These are phyloP conservation scores for Cystofilobasidium capitatum DNA, from an alignment of 768 basidiomycete genomes.

Conservation along the genomic window DNA sequence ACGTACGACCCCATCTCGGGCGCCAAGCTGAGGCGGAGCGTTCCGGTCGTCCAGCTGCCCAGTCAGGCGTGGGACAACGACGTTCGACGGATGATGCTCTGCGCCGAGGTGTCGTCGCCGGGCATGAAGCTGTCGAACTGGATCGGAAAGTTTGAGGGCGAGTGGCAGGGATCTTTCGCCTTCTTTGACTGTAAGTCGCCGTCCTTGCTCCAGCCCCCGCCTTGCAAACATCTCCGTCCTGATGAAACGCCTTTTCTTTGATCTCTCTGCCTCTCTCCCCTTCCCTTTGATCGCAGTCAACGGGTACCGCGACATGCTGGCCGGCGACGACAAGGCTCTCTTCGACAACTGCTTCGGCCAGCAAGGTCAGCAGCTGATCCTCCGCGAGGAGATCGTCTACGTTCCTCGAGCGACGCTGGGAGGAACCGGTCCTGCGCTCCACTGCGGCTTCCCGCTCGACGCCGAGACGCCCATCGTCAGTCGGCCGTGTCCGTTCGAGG, in stretches of 20 bases:
- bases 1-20: conserved; percentile 9
- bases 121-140: conserved; percentile 11
- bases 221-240: no score
- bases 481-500: conserved; percentile 16
- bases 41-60: conserved; percentile 8
- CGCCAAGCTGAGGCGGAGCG: background rate
- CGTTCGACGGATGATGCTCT: conserved; percentile 7
- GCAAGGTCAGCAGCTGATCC: conserved; percentile 16
- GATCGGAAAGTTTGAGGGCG: conserved; percentile 17
- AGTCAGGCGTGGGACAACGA: conserved; percentile 11
- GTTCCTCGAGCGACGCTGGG: background rate
- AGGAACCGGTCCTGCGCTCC: conserved; percentile 15
- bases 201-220: background rate
- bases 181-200: background rate
- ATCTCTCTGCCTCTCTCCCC: background rate
- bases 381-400: conserved; percentile 9
- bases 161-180: conserved; percentile 2
- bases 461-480: background rate
- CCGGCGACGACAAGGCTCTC: background rate
- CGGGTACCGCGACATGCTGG: conserved; percentile 24
- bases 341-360: conserved; percentile 13
- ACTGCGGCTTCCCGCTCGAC: conserved; percentile 17
- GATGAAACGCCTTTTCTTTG: background rate
- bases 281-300: conserved; percentile 14
- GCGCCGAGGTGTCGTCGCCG: conserved; percentile 1